phyloP scores from a whole-genome alignment of 2,329 filamentous ascomycete genomes.

The Trichoderma citrinoviride region DNA sequence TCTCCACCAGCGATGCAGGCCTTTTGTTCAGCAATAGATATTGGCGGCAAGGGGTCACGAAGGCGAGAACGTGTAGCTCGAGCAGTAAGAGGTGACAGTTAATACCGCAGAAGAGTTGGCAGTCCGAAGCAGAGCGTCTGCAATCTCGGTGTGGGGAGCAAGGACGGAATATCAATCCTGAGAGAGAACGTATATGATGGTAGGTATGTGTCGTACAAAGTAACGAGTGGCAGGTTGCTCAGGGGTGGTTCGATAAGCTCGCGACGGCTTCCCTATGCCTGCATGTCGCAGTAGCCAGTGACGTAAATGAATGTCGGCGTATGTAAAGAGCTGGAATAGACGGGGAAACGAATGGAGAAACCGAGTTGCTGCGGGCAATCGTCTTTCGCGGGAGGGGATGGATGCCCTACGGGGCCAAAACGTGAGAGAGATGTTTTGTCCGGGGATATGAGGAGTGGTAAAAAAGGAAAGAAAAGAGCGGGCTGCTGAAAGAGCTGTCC shows the following conservation, averaged over 20 bases:
- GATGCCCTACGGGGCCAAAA: neutral
- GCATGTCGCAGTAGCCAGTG: constrained; percentile 5
- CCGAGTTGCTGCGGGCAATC: constrained; percentile 5
- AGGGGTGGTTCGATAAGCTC: neutral
- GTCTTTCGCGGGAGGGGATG: neutral
- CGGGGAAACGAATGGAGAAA: neutral
- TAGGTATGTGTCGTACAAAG: neutral
- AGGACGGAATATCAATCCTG: neutral
- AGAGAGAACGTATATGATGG: neutral
- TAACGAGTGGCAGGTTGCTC: neutral
- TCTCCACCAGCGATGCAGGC: constrained; percentile 6
- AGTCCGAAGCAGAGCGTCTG: no score
- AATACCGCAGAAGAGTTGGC: neutral
- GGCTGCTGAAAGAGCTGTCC: neutral
- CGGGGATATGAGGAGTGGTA: neutral
- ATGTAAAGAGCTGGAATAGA: neutral
- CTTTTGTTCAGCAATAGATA: neutral
- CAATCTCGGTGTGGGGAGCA: no score
- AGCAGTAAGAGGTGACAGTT: no score
- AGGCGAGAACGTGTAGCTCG: neutral
- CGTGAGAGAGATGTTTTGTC: constrained; percentile 1
- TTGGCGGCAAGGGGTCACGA: neutral
- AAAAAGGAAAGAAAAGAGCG: neutral
- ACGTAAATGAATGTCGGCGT: neutral
- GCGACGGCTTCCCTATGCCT: neutral